Evolutionary conservation across 805 yeast species (phyloP).

Genomic region (Candida ulmi): DNA sequence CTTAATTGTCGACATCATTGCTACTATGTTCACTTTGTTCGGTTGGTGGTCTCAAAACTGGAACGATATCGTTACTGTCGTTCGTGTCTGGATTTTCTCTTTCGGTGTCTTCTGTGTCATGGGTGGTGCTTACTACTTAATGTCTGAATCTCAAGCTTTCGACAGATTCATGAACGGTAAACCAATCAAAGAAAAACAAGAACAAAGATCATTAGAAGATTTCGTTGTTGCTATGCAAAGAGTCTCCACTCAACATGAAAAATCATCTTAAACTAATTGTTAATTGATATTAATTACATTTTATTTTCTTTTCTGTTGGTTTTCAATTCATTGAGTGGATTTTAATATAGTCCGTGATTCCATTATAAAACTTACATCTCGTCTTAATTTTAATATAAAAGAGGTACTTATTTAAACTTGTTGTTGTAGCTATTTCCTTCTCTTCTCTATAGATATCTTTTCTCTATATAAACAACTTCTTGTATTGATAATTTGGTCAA

Average conservation of each 20-base stretch:
- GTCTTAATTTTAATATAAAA: conserved; percentile 3
- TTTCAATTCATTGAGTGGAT: conserved; percentile 2
- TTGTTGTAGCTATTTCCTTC: background rate
- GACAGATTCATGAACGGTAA: conserved; percentile 84
- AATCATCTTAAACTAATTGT: conserved; percentile 44
- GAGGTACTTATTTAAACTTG: background rate
- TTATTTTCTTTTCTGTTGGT: conserved; percentile 3
- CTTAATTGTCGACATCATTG: conserved; percentile 80
- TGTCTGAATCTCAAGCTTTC: conserved; percentile 76
- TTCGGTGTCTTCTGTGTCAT: conserved; percentile 94
- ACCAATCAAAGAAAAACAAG: conserved; percentile 49
- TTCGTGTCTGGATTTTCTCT: conserved; percentile 92
- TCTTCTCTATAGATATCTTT: background rate
- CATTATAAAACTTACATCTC: conserved; percentile 1
- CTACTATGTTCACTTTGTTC: conserved; percentile 87
- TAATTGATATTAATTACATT: conserved; percentile 4
- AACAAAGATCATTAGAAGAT: conserved; percentile 72
- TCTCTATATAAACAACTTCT: too few species aligned
- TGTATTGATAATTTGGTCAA: too few species aligned
- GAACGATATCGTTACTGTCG: conserved; percentile 93
- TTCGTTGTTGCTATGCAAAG: conserved; percentile 83
- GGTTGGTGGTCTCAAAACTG: conserved; percentile 99
- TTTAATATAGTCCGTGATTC: background rate
- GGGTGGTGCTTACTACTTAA: conserved; percentile 95
- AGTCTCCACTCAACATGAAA: conserved; percentile 87